Conservation (phyloP, 345 rosid genomes). For the Hibiscus mutabilis region DNA sequence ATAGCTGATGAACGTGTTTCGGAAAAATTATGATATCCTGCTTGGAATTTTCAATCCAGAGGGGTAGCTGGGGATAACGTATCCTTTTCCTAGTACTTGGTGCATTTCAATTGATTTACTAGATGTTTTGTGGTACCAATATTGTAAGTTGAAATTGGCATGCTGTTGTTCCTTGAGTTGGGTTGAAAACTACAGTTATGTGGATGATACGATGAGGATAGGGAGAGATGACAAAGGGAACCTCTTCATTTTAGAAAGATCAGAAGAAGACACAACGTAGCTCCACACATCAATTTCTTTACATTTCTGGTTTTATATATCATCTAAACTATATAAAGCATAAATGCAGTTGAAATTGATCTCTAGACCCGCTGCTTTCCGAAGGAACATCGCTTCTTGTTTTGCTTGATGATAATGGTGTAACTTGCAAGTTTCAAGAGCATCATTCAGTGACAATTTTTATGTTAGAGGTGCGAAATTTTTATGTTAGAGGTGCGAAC, state of each 20-base stretch:
- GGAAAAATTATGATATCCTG: conserved; percentile 62
- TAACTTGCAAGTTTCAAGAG: no score
- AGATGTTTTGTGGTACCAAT: no score
- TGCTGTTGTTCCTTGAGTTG: conserved; percentile 27
- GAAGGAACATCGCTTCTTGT: no score
- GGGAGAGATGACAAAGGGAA: conserved; percentile 84
- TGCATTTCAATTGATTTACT: no score
- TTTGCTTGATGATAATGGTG: no score
- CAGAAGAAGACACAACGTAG: conserved; percentile 18
- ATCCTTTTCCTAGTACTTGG: conserved; percentile 41
- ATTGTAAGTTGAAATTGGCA: no score
- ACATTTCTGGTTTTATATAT: not conserved
- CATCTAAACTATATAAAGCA: no score
- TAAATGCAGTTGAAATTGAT: no score
- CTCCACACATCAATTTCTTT: not conserved
- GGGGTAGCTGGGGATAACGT: conserved; percentile 86
- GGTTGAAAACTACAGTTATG: conserved; percentile 42
- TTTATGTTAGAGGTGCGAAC: no score
- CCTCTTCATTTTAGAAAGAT: conserved; percentile 64
- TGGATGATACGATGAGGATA: conserved; percentile 62
- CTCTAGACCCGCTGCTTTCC: no score
- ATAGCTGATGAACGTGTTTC: conserved; percentile 74
- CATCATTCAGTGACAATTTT: no score
- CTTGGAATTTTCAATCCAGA: conserved; percentile 71
- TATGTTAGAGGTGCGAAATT: no score